Evolutionary conservation across 1,139 yeast species (phyloP).

Genomic region (Neolecta irregularis): DNA sequence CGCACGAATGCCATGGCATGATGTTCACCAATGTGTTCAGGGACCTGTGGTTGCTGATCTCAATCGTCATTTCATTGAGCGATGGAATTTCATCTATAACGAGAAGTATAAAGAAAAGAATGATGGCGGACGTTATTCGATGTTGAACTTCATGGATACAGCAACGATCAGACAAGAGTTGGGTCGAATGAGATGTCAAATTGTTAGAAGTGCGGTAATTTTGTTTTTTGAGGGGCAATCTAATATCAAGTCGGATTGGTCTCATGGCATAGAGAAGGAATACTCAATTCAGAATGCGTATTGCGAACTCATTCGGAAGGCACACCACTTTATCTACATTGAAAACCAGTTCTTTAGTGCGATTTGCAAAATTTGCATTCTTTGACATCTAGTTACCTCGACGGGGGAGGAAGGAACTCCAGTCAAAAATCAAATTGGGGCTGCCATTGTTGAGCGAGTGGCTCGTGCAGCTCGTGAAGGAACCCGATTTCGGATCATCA

Average conservation of each 20-base stretch:
- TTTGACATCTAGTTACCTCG: too few species aligned
- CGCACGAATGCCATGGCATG: too few species aligned
- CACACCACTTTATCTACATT: constrained; percentile 15
- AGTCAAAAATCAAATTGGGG: not conserved
- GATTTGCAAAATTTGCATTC: too few species aligned
- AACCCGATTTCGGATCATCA: not conserved
- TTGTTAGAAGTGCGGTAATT: not conserved
- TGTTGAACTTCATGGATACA: too few species aligned
- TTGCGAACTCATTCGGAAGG: constrained; percentile 11
- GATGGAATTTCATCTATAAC: too few species aligned
- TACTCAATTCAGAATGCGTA: not conserved
- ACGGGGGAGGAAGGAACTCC: too few species aligned
- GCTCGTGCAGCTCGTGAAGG: not conserved
- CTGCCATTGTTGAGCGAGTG: not conserved
- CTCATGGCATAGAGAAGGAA: not conserved
- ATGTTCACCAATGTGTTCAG: not conserved
- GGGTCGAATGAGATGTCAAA: not conserved
- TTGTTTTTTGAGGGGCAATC: too few species aligned
- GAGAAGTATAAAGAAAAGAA: too few species aligned
- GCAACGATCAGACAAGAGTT: too few species aligned
- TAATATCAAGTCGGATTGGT: too few species aligned
- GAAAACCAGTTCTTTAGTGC: constrained; percentile 17
- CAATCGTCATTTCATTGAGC: not conserved
- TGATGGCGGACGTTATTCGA: too few species aligned
- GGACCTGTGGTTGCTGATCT: not conserved